These are phyloP conservation scores for Penicillium goetzii DNA, from an alignment of 495 filamentous ascomycete genomes.

Conservation along the genomic window DNA sequence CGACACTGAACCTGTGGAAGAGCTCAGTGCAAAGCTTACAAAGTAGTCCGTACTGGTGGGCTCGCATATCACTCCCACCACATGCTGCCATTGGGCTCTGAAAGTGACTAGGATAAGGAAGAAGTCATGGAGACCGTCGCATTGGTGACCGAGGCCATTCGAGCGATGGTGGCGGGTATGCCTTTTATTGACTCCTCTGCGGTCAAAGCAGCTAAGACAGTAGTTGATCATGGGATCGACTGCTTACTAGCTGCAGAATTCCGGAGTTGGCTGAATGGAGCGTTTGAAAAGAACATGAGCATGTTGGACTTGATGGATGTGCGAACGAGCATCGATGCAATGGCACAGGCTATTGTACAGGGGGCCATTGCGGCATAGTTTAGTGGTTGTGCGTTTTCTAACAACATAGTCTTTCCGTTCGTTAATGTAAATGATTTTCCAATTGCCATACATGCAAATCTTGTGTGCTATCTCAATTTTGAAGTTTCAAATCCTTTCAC, in stretches of 20 bases:
- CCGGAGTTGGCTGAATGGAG: neutral
- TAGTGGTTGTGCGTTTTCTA: too few relatives aligned
- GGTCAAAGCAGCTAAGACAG: neutral
- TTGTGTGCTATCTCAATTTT: too few relatives aligned
- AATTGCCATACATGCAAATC: too few relatives aligned
- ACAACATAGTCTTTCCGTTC: too few relatives aligned
- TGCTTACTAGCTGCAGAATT: neutral
- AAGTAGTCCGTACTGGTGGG: neutral
- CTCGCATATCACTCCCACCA: neutral
- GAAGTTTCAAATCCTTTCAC: too few relatives aligned
- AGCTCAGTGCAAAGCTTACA: neutral
- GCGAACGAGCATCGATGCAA: neutral
- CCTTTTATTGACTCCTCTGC: neutral
- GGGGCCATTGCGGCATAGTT: too few relatives aligned
- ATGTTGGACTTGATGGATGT: neutral
- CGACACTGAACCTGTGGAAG: neutral
- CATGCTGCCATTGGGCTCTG: neutral
- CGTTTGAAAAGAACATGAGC: neutral
- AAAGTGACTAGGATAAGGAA: neutral
- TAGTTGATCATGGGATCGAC: neutral
- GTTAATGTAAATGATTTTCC: too few relatives aligned
- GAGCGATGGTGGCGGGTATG: neutral
- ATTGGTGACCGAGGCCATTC: too few relatives aligned
- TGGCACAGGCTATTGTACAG: neutral
- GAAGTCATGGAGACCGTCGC: too few relatives aligned